Conservation (phyloP, 108 stramenopile genomes). For the Chaetoceros muelleri region DNA sequence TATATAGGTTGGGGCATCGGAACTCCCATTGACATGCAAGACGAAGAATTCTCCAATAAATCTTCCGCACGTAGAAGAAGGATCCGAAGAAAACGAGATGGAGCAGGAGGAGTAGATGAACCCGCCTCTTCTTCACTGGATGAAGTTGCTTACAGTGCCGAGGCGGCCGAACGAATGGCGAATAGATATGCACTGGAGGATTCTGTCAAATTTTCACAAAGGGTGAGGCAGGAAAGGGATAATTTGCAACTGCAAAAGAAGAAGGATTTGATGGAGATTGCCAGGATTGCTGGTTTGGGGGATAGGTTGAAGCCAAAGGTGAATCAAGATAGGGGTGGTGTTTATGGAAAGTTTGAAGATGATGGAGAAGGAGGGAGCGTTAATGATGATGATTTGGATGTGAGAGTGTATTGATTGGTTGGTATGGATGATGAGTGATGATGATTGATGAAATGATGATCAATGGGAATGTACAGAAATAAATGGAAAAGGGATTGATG, state of each 20-base stretch:
- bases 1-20: neutral
- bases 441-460: too few relatives aligned
- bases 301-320: neutral
- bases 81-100: neutral
- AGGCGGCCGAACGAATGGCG: neutral
- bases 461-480: too few relatives aligned
- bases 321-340: neutral
- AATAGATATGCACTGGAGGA: neutral
- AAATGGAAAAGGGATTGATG: too few relatives aligned
- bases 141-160: neutral
- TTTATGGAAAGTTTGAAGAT: neutral
- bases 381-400: slow-evolving; percentile 1
- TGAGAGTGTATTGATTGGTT: neutral
- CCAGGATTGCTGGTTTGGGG: neutral
- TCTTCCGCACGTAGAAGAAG: neutral
- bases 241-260: neutral
- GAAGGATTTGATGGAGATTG: neutral
- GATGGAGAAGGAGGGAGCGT: neutral
- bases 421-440: neutral
- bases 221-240: neutral
- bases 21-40: neutral
- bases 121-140: neutral
- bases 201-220: neutral
- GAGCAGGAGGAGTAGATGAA: neutral
- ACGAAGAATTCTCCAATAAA: neutral